Evolutionary conservation across 306 rosid species (phyloP), one percentile per base, ranked within the genome.

Genomic region (Dryas drummondii): DNA sequence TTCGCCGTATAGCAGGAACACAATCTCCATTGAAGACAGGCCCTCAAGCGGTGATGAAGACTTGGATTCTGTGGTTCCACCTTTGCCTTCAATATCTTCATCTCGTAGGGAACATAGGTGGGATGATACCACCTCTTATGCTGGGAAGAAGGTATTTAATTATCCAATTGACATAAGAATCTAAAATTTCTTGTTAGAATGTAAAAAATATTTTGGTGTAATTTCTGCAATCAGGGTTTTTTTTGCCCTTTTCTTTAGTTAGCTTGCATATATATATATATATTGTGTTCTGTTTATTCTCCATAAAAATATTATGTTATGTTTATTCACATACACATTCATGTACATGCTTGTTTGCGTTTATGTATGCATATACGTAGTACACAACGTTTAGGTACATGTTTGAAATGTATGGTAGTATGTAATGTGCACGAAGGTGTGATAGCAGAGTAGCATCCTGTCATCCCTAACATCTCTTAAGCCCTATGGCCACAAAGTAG

Each of bases 121-220:
- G 99, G 81, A 81, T 79, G 98, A 92, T 79, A 92, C 97, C 79
- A 81, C 86, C 74, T 66, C 91, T 76, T 92, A 89, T 83, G 86
- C 92, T 75, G 84, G 85, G 61, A 94, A 91, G 82, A 92, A 92
- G 99, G 99, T 94, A 88, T 53, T 44, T 66, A 48, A 60, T 46
- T 48, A 15, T 44, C 52, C 55, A 19, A 46, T 72, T 57, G 56
- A 72, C 14, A 7, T 72, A 45, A 14, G 46, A 55, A 26, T 41
- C 48, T 12, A 44, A 71, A 15, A 26, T 58, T 42, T 71, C 22
- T 54, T 71, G 64, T 52, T 55, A 41, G 65, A 54, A 63, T 41
- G 61, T 0, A 66, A 49, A 5, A 67, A 49, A 68, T 11, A 10
- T 68, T 69, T 22, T 51, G 22, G 40, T 4, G 5, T 32, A 59